A percentile compares a stretch with the other conserved stretches of the same genome.
Evolutionary conservation across 192 early-diverging fungal genomes (phyloP).

Genomic region (Umbelopsis vinacea): DNA sequence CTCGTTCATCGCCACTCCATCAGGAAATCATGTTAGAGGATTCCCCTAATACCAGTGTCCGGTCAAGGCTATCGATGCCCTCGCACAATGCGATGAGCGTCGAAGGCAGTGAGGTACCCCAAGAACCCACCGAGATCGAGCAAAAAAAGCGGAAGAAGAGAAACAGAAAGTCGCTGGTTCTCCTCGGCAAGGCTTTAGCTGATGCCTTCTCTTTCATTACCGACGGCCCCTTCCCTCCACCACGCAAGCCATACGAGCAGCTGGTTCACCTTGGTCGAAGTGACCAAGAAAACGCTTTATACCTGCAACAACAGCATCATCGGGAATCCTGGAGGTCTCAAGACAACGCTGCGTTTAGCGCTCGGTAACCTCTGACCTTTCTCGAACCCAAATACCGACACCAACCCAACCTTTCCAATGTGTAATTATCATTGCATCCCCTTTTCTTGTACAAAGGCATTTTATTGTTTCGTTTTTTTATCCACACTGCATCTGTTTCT

Average conservation of each 20-base stretch:
- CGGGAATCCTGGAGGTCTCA: not conserved
- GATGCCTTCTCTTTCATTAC: slow-evolving; percentile 16
- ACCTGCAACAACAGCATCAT: slow-evolving; percentile 3
- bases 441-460: slow-evolving; percentile 8
- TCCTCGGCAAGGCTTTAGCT: not conserved
- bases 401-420: not conserved
- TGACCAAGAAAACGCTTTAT: not conserved
- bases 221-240: slow-evolving; percentile 37
- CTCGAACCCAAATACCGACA: not conserved
- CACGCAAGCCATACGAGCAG: slow-evolving; percentile 32
- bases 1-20: not conserved
- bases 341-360: not conserved
- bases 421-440: not conserved
- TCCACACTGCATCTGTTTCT: not conserved
- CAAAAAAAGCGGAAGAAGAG: not conserved
- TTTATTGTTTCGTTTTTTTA: not conserved
- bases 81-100: not conserved
- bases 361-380: slow-evolving; percentile 10
- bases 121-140: not conserved
- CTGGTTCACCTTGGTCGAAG: slow-evolving; percentile 36
- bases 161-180: slow-evolving; percentile 9
- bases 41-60: slow-evolving; percentile 10
- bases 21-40: slow-evolving; percentile 4
- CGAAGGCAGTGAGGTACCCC: not conserved
- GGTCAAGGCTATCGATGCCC: slow-evolving; percentile 1